A percentile compares a stretch with the other conserved stretches of the same genome.
Conservation (phyloP, 345 rosid species). For the Euphorbia pulcherrima region DNA sequence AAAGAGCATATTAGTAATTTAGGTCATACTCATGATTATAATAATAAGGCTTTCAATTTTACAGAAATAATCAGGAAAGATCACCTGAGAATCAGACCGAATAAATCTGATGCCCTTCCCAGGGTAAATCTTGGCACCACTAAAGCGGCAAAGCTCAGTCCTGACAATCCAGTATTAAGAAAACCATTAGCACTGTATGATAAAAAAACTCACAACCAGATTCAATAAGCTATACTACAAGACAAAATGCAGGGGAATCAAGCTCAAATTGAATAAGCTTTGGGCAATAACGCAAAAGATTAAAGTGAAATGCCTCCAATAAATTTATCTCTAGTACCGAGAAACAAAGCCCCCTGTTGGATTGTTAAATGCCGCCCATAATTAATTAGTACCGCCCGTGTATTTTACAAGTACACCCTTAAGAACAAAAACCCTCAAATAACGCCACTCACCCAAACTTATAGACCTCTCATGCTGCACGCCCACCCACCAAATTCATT, state of each 20-base stretch:
- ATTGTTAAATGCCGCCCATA: no score
- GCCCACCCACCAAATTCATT: no score
- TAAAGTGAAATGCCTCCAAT: background rate
- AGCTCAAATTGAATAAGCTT: background rate
- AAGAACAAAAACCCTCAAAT: no score
- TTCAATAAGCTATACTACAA: background rate
- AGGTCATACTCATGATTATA: background rate
- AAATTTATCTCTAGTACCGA: background rate
- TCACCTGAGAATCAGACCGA: conserved; percentile 72
- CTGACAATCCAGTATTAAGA: conserved; percentile 18
- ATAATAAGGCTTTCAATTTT: background rate
- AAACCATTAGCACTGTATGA: background rate
- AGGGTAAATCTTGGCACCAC: conserved; percentile 69
- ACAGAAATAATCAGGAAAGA: background rate
- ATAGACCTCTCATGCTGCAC: no score
- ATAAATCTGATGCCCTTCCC: conserved; percentile 69
- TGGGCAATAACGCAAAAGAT: background rate
- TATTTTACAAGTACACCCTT: no score
- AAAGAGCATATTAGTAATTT: background rate
- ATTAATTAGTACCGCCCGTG: no score
- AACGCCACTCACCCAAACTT: no score
- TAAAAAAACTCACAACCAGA: background rate
- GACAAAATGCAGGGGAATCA: background rate
- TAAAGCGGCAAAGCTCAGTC: conserved; percentile 72
- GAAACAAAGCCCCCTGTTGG: background rate